Evolutionary conservation across 2,329 filamentous ascomycete genomes (phyloP).

Genomic region (Fusarium chlamydosporum): DNA sequence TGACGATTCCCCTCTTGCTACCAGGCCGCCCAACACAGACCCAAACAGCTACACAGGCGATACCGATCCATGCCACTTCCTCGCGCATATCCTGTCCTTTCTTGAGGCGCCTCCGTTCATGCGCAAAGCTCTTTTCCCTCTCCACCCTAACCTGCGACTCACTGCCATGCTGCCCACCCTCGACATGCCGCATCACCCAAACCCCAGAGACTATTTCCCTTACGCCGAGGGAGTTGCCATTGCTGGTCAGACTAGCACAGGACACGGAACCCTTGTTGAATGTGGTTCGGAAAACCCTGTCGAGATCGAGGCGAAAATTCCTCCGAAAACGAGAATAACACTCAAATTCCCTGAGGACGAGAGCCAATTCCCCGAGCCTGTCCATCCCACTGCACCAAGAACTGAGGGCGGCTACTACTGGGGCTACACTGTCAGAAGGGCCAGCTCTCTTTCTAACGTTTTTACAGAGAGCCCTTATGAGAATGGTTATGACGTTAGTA

Average conservation of each 20-base stretch:
- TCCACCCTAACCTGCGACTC: conserved; percentile 82
- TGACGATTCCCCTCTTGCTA: conserved; percentile 72
- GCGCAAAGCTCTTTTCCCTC: conserved; percentile 79
- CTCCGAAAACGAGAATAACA: conserved; percentile 80
- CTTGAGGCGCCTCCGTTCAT: conserved; percentile 89
- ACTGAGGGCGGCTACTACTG: conserved; percentile 87
- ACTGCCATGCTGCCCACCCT: conserved; percentile 81
- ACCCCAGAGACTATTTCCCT: conserved; percentile 80
- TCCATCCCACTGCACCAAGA: conserved; percentile 77
- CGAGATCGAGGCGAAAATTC: conserved; percentile 72
- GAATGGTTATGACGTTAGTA: conserved; percentile 83
- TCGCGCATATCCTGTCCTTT: conserved; percentile 83
- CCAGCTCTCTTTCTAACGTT: conserved; percentile 75
- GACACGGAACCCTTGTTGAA: conserved; percentile 68
- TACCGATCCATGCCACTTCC: conserved; percentile 82
- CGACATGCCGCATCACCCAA: conserved; percentile 88
- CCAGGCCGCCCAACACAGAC: conserved; percentile 64
- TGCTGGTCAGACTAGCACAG: conserved; percentile 59
- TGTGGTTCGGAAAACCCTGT: conserved; percentile 69
- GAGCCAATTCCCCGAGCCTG: conserved; percentile 66
- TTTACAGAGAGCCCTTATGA: conserved; percentile 83
- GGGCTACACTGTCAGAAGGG: conserved; percentile 81
- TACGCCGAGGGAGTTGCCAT: conserved; percentile 84
- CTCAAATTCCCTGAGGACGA: conserved; percentile 71
- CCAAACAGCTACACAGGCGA: conserved; percentile 74